A percentile compares a stretch with the other conserved stretches of the same genome.
Evolutionary conservation across 495 filamentous ascomycete genomes (phyloP).

Genomic region (Penicillium canescens): DNA sequence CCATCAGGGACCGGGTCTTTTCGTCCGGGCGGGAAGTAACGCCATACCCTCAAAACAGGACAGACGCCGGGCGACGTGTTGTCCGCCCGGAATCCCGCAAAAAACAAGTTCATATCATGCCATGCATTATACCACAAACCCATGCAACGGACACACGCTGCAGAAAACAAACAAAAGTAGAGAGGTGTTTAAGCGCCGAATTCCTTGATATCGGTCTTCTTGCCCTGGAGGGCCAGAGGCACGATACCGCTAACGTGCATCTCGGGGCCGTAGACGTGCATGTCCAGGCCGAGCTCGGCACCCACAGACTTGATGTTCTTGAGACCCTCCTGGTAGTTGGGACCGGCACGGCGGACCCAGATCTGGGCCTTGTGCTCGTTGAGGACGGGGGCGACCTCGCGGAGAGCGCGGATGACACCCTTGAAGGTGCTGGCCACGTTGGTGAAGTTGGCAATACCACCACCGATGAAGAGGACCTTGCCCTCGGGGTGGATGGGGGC

Average conservation of each 20-base stretch:
- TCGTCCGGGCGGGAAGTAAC: conserved; percentile 32
- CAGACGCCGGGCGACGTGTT: conserved; percentile 16
- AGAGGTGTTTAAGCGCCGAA: conserved; percentile 43
- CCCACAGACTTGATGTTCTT: conserved; percentile 99
- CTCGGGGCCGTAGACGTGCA: conserved; percentile 97
- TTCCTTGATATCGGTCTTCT: conserved; percentile 55
- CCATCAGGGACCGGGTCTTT: conserved; percentile 29
- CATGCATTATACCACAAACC: conserved; percentile 47
- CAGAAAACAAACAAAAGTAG: conserved; percentile 25
- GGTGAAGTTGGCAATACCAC: conserved; percentile 99
- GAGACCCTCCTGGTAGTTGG: conserved; percentile 99
- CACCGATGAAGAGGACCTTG: conserved; percentile 98
- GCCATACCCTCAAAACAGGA: conserved; percentile 31
- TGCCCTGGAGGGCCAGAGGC: conserved; percentile 63
- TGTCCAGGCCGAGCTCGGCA: conserved; percentile 86
- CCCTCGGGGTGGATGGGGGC: conserved; percentile 82
- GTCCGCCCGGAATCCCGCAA: conserved; percentile 20
- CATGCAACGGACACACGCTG: conserved; percentile 40
- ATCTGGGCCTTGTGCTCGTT: conserved; percentile 98
- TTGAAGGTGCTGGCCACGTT: conserved; percentile 97
- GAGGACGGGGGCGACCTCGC: conserved; percentile 82
- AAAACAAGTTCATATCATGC: conserved; percentile 44
- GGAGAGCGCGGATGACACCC: conserved; percentile 95
- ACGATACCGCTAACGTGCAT: conserved; percentile 82
- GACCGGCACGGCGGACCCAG: conserved; percentile 98